Percentiles rank a stretch among this genome's conserved stretches.
Conservation (phyloP, 2,329 filamentous ascomycete genomes). For the Nigrospora oryzae region DNA sequence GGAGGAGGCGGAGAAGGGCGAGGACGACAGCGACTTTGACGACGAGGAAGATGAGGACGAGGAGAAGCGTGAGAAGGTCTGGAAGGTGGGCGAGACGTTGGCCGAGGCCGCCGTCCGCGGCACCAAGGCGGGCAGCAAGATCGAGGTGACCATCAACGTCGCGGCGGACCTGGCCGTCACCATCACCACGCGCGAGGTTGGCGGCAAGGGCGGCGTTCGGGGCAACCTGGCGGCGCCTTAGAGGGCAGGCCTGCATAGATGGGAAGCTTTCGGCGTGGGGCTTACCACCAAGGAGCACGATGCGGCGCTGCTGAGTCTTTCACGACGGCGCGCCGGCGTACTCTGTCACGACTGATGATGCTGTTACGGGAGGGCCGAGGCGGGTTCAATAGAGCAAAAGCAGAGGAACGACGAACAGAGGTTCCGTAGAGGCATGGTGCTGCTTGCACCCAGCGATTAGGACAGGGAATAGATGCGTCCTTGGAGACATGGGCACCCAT, state of each 20-base stretch:
- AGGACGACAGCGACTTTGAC: constrained; percentile 59
- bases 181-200: constrained; percentile 76
- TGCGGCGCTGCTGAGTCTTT: too few relatives aligned
- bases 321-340: too few relatives aligned
- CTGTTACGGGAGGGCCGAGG: too few relatives aligned
- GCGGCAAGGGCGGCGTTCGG: constrained; percentile 75
- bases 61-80: constrained; percentile 81
- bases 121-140: constrained; percentile 80
- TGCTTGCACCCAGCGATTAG: too few relatives aligned
- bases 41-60: constrained; percentile 74
- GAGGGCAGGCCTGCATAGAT: not conserved
- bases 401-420: too few relatives aligned
- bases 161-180: constrained; percentile 70
- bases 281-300: not conserved
- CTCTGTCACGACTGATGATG: too few relatives aligned
- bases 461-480: too few relatives aligned
- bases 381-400: too few relatives aligned
- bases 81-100: constrained; percentile 76
- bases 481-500: too few relatives aligned
- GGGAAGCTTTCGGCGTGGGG: too few relatives aligned
- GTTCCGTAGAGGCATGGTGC: too few relatives aligned
- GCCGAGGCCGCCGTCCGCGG: constrained; percentile 79
- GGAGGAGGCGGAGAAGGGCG: constrained; percentile 48
- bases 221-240: constrained; percentile 38
- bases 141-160: constrained; percentile 91